These are phyloP conservation scores for Phytophthora meadii DNA, from an alignment of 352 stramenopile genomes.

Conservation along the genomic window DNA sequence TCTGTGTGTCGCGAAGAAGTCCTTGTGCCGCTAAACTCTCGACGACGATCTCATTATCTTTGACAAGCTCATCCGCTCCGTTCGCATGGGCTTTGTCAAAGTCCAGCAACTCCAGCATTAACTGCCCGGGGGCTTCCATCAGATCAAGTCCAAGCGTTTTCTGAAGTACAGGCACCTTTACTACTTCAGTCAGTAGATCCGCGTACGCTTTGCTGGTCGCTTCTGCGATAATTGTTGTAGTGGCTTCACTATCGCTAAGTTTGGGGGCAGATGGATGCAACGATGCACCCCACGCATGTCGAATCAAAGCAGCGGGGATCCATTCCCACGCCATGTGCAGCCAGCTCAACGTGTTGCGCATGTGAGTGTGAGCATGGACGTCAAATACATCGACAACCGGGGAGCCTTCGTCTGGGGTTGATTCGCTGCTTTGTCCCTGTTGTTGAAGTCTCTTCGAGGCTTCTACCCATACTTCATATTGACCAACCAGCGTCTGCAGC, in stretches of 20 bases:
- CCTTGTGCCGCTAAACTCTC: conserved; percentile 65
- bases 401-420: conserved; percentile 11
- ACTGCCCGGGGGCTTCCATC: conserved; percentile 27
- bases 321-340: conserved; percentile 57
- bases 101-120: conserved; percentile 47
- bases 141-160: conserved; percentile 48
- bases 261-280: conserved; percentile 43
- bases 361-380: conserved; percentile 50
- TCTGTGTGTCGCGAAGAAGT: conserved; percentile 52
- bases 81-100: conserved; percentile 51
- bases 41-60: conserved; percentile 71
- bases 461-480: conserved; percentile 32
- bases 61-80: conserved; percentile 40
- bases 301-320: conserved; percentile 38
- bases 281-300: conserved; percentile 47
- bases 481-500: conserved; percentile 52
- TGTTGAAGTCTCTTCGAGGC: conserved; percentile 15
- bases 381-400: conserved; percentile 40
- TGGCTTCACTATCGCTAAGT: conserved; percentile 35
- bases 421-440: conserved; percentile 4
- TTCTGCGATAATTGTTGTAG: conserved; percentile 19
- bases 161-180: conserved; percentile 33
- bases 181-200: conserved; percentile 34
- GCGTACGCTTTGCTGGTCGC: conserved; percentile 30
- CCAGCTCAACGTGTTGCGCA: conserved; percentile 53